Evolutionary conservation across 2,329 filamentous ascomycete genomes (phyloP).

Genomic region (Achaetomium macrosporum): DNA sequence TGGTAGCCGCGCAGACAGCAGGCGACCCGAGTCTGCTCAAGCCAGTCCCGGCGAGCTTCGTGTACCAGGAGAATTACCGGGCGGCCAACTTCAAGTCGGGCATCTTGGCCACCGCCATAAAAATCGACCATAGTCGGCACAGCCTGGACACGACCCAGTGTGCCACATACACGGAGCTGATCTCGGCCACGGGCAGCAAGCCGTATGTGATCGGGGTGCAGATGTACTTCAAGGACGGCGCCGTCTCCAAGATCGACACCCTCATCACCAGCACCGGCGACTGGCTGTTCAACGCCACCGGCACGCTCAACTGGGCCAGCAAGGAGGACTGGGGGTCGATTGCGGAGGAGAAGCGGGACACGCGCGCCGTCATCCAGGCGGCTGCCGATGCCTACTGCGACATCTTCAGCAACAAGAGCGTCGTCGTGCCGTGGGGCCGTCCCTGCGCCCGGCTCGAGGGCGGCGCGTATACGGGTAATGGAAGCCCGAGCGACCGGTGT

Average conservation of each 20-base stretch:
- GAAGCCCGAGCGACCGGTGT: conserved; percentile 22
- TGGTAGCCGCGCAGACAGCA: conserved; percentile 21
- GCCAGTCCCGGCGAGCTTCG: conserved; percentile 8
- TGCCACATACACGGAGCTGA: conserved; percentile 28
- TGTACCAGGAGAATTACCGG: conserved; percentile 21
- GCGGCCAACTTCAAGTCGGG: conserved; percentile 15
- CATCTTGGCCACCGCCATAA: conserved; percentile 22
- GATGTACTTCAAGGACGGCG: conserved; percentile 26
- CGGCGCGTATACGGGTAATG: conserved; percentile 24
- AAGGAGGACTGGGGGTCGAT: conserved; percentile 24
- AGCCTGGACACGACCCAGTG: conserved; percentile 27
- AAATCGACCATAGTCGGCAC: conserved; percentile 25
- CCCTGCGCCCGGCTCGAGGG: conserved; percentile 28
- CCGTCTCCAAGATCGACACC: conserved; percentile 22
- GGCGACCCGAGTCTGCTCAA: conserved; percentile 20
- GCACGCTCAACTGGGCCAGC: conserved; percentile 23
- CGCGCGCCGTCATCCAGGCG: conserved; percentile 26
- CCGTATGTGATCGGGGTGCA: conserved; percentile 37
- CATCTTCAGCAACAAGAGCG: conserved; percentile 24
- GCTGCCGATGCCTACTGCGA: conserved; percentile 28
- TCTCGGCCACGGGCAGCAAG: conserved; percentile 23
- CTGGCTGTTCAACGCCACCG: conserved; percentile 29
- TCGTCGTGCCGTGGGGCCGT: conserved; percentile 25
- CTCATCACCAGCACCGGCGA: conserved; percentile 26
- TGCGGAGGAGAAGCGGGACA: conserved; percentile 23